Percentiles rank a stretch among this genome's conserved stretches.
Evolutionary conservation across 345 rosid genomes (phyloP).

Genomic region (Sonneratia caseolaris): DNA sequence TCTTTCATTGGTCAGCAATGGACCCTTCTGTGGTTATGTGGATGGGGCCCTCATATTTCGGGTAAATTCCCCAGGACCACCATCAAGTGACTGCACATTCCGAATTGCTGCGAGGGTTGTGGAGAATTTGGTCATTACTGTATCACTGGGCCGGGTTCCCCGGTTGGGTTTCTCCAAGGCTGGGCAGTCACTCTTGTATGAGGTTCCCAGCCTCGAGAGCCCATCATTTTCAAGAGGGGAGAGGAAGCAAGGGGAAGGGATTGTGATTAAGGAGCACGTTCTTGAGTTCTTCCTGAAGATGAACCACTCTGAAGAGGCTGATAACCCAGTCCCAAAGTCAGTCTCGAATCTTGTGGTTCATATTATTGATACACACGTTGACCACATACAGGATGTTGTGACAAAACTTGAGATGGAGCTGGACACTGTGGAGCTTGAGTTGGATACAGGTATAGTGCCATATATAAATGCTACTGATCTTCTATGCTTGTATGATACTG

Average conservation of each 20-base stretch:
- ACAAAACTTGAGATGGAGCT: slow-evolving; percentile 87
- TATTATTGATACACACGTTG: slow-evolving; percentile 79
- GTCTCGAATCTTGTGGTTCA: slow-evolving; percentile 87
- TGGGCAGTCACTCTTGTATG: slow-evolving; percentile 76
- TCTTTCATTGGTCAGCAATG: slow-evolving; percentile 81
- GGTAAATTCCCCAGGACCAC: slow-evolving; percentile 93
- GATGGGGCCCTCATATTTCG: slow-evolving; percentile 91
- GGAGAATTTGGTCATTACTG: slow-evolving; percentile 82
- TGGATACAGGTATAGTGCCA: slow-evolving; percentile 66
- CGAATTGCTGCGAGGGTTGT: slow-evolving; percentile 88
- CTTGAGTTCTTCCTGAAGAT: slow-evolving; percentile 85
- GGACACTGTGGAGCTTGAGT: slow-evolving; percentile 74
- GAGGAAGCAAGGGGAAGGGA: slow-evolving; percentile 47
- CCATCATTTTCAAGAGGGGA: slow-evolving; percentile 37
- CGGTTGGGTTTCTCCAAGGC: slow-evolving; percentile 76
- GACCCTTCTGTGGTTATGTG: slow-evolving; percentile 85
- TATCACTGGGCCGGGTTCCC: slow-evolving; percentile 92
- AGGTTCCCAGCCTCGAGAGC: slow-evolving; percentile 79
- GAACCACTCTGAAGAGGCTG: slow-evolving; percentile 99
- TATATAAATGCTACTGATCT: neutral
- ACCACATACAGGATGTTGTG: slow-evolving; percentile 86
- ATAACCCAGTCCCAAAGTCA: slow-evolving; percentile 84
- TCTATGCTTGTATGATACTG: neutral
- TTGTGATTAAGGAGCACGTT: slow-evolving; percentile 90
- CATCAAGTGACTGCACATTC: slow-evolving; percentile 67